Conservation (phyloP, 352 stramenopile genomes). For the Phytophthora hybrid region DNA sequence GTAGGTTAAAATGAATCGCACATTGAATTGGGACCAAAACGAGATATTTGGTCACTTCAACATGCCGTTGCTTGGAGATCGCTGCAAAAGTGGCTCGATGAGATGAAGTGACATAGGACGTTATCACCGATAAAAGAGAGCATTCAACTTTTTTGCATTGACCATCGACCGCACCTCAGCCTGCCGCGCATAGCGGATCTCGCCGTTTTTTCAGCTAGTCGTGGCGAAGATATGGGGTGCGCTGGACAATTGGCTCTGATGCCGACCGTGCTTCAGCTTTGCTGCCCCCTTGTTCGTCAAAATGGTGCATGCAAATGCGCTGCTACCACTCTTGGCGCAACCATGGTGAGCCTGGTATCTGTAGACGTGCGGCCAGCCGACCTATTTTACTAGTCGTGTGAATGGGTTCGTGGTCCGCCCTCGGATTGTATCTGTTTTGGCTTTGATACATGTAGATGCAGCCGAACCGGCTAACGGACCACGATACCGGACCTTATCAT, state of each 20-base stretch:
- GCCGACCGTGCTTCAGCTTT: neutral
- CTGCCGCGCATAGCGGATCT: too few species aligned
- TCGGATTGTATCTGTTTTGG: neutral
- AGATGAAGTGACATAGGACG: too few species aligned
- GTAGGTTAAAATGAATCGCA: conserved; percentile 14
- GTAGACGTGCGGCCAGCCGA: neutral
- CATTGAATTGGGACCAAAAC: conserved; percentile 14
- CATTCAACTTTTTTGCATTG: too few species aligned
- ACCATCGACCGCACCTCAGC: too few species aligned
- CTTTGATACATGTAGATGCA: neutral
- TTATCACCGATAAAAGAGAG: too few species aligned
- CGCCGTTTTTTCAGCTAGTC: too few species aligned
- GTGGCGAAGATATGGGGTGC: too few species aligned
- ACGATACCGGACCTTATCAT: too few species aligned
- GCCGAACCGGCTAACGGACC: too few species aligned
- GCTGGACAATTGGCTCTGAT: too few species aligned
- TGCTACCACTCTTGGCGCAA: neutral
- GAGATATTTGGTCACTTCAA: neutral
- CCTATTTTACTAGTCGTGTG: too few species aligned
- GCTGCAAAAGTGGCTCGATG: neutral
- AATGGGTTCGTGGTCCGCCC: neutral
- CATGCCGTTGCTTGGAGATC: neutral
- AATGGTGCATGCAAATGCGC: too few species aligned
- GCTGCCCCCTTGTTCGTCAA: neutral
- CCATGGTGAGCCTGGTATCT: neutral